Base-by-base conservation (phyloP, 345 rosid genomes). In the Brassica nigra region DNA sequence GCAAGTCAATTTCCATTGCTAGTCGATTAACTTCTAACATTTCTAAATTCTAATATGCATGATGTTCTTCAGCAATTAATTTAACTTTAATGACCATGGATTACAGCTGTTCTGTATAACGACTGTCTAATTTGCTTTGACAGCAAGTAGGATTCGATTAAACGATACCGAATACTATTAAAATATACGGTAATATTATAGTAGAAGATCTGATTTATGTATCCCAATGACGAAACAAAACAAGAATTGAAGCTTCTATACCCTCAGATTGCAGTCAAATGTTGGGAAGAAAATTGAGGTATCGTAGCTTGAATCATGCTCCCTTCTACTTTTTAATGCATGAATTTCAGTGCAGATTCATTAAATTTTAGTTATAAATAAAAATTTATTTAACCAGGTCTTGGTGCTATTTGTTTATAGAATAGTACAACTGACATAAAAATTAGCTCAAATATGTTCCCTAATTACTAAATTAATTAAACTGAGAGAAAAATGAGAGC, bases 221-320 rank as follows among this genome's bases (percentile, higher is more conserved):
- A 81, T 81, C 84, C 84, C 72, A 82, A 82, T 64, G 71, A 78
- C 5, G 74, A 82, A 78, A 82, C 84, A 82, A 82, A 78, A 82
- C 82, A 82, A 64, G 84, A 81, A 81, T 62, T 81, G 84, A 81
- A 81, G 81, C 84, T 81, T 81, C 82, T 82, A 74, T 77, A 47
- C 81, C 82, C 82, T 82, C 82, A 66, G 78, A 77, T 77, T 74
- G 82, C 82, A 78, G 84, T 74, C 82, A 82, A 82, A 82, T 78
- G 82, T 81, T 81, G 84, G 81, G 84, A 77, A 77, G 84, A 81
- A 77, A 76, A 77, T 58, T 77, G 72, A 81, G 67, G 84, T 68
- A 66, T 81, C 77, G 84, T 76, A 81, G 72, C 84, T 81, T 81
- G 84, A 81, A 81, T 37, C 66, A 81, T 76, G 84, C 70, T 76